These are phyloP conservation scores for Buxus sempervirens DNA, from an alignment of 164 flowering plant genomes.

Conservation along the genomic window DNA sequence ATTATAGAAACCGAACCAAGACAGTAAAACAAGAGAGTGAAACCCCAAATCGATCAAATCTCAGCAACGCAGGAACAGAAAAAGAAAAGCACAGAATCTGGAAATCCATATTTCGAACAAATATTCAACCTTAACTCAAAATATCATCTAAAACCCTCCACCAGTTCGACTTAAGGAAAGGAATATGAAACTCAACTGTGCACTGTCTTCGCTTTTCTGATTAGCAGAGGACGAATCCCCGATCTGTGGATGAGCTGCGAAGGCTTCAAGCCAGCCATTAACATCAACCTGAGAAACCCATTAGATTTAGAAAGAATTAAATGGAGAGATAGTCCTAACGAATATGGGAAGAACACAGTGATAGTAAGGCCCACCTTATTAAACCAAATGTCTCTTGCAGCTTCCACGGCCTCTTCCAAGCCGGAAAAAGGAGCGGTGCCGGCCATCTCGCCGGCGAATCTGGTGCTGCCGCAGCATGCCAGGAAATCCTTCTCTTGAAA, in stretches of 20 bases:
- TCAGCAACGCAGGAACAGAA: no score
- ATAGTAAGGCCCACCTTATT: constrained; percentile 37
- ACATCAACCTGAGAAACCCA: constrained; percentile 65
- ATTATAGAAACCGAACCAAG: no score
- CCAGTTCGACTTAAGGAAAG: no score
- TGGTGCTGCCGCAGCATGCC: no score
- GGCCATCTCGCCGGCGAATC: constrained; percentile 62
- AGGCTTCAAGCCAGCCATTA: constrained; percentile 83
- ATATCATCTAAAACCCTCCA: neutral
- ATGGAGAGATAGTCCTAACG: neutral
- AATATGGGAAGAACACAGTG: constrained; percentile 4
- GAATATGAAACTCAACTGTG: constrained; percentile 31
- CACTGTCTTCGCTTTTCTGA: constrained; percentile 35
- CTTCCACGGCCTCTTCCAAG: constrained; percentile 36
- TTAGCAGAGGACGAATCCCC: constrained; percentile 38
- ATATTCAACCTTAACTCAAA: neutral
- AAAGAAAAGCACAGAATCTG: no score
- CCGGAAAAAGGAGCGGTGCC: constrained; percentile 44
- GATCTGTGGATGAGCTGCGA: constrained; percentile 78
- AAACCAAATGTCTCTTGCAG: constrained; percentile 82
- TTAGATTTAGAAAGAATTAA: no score
- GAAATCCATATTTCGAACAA: no score
- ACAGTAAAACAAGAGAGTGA: no score
- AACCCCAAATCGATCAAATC: no score
- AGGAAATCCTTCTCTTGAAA: constrained; percentile 51